Evolutionary conservation across 257 asterid genomes (phyloP).

Genomic region (Echium plantagineum): DNA sequence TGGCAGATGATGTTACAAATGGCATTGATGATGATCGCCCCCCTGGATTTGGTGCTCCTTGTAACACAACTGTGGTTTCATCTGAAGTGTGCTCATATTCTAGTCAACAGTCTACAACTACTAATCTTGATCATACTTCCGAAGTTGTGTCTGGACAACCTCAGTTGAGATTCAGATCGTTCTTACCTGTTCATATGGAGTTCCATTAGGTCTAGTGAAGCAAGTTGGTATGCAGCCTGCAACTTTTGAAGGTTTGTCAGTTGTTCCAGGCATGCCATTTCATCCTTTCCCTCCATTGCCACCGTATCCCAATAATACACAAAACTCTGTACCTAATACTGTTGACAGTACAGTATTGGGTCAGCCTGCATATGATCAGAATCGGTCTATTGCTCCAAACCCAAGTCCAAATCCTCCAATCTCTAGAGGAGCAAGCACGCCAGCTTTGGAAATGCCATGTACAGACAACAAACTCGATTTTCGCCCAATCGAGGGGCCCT

Average conservation of each 20-base stretch:
- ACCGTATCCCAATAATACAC: constrained; percentile 26
- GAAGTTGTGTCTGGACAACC: constrained; percentile 33
- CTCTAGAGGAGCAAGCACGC: constrained; percentile 17
- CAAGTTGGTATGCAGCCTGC: constrained; percentile 37
- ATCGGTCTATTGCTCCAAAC: constrained; percentile 14
- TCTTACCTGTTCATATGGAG: constrained; percentile 52
- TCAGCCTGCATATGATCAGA: constrained; percentile 25
- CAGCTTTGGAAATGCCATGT: constrained; percentile 12
- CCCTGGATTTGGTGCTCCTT: constrained; percentile 57
- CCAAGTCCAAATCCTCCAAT: constrained; percentile 30
- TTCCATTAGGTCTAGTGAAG: constrained; percentile 40
- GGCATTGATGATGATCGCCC: constrained; percentile 42
- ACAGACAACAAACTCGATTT: constrained; percentile 22
- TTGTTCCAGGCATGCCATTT: constrained; percentile 68
- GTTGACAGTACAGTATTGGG: constrained; percentile 16
- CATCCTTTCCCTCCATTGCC: constrained; percentile 85
- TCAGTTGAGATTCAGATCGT: constrained; percentile 43
- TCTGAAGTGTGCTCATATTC: constrained; percentile 23
- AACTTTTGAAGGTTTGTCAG: constrained; percentile 30
- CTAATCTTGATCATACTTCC: constrained; percentile 17
- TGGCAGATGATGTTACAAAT: constrained; percentile 19
- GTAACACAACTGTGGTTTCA: constrained; percentile 20
- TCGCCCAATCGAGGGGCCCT: constrained; percentile 28
- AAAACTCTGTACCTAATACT: constrained; percentile 8
- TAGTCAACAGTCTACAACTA: constrained; percentile 16